Evolutionary conservation across 108 stramenopile genomes (phyloP), one percentile per base, ranked within the genome.

Genomic region (Stephanodiscus triporus): DNA sequence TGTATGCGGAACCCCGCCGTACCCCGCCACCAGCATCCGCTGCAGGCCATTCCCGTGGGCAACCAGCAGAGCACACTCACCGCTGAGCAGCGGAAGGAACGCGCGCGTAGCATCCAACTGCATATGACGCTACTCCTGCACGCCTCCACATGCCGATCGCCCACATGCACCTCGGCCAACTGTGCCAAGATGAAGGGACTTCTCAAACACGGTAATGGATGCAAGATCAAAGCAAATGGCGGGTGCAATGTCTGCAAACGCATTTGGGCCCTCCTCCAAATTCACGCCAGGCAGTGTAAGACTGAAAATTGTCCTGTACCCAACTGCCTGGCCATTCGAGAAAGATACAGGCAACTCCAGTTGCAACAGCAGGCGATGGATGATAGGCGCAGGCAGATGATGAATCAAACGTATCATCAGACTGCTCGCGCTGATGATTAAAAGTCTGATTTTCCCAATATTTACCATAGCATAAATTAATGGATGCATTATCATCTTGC

Each of bases 181-280:
- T 99, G 99, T 86, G 85, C 85, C 29, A 96, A 96, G 74, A 99
- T 99, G 99, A 99, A 99, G 90, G 96, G 94, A 10, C 82, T 97
- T 10, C 76, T 96, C 61, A 90, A 92, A 66, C 95, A 97, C 68
- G 93, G 90, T 29, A 66, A 80, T 3, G 79, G 85, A 40, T 99
- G 98, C 73, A 78, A 88, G 63, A 60, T 88, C 38, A 93, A 95
- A 81, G 95, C 91, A 11, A 76, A 84, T 66, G 97, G 97, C 24
- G 97, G 97, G 19, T 99, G 98, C 77, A 81, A 91, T 60, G 90
- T 96, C 6, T 99, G 98, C 83, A 96, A 95, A 68, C 89, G 98
- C n/a, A 97, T 98, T 54, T 98, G 95, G 96, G 95, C 94, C n/a
- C 93, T 99, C 20, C 86, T 99, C 55, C 94, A 96, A 77, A 88